A percentile compares a stretch with the other conserved stretches of the same genome.
Conservation (phyloP, 345 rosid species). For the Pistacia atlantica region DNA sequence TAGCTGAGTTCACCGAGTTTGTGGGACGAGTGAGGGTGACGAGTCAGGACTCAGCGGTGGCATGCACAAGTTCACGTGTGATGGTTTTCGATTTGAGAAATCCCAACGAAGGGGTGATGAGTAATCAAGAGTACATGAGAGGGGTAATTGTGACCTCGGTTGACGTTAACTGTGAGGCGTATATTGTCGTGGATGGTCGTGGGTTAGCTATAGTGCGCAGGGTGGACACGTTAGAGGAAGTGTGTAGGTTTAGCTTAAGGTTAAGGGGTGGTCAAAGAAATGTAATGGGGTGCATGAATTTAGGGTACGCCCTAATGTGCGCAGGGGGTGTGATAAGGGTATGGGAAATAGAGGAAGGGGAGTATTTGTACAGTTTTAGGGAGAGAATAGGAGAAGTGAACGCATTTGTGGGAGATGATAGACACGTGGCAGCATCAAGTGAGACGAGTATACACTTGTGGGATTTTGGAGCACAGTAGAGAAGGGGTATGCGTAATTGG, state of each 20-base stretch:
- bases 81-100: slow-evolving; percentile 59
- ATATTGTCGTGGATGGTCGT: slow-evolving; percentile 51
- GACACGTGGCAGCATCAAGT: slow-evolving; percentile 75
- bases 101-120: slow-evolving; percentile 36
- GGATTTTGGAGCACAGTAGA: slow-evolving; percentile 76
- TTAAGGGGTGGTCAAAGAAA: slow-evolving; percentile 19
- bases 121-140: slow-evolving; percentile 38
- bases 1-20: slow-evolving; percentile 58
- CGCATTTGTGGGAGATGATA: slow-evolving; percentile 63
- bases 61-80: slow-evolving; percentile 57
- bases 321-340: slow-evolving; percentile 63
- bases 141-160: slow-evolving; percentile 51
- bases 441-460: slow-evolving; percentile 66
- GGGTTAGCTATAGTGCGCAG: slow-evolving; percentile 65
- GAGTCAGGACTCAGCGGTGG: slow-evolving; percentile 58
- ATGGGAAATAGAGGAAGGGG: slow-evolving; percentile 59
- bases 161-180: slow-evolving; percentile 50
- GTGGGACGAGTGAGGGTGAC: slow-evolving; percentile 73
- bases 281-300: slow-evolving; percentile 71
- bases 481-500: not conserved
- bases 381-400: slow-evolving; percentile 60
- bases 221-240: slow-evolving; percentile 36
- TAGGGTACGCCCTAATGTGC: slow-evolving; percentile 64
- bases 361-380: slow-evolving; percentile 41
- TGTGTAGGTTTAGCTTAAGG: slow-evolving; percentile 52